Base-by-base conservation (phyloP, 371 early-diverging fungal genomes). In the Mortierella sp. region DNA sequence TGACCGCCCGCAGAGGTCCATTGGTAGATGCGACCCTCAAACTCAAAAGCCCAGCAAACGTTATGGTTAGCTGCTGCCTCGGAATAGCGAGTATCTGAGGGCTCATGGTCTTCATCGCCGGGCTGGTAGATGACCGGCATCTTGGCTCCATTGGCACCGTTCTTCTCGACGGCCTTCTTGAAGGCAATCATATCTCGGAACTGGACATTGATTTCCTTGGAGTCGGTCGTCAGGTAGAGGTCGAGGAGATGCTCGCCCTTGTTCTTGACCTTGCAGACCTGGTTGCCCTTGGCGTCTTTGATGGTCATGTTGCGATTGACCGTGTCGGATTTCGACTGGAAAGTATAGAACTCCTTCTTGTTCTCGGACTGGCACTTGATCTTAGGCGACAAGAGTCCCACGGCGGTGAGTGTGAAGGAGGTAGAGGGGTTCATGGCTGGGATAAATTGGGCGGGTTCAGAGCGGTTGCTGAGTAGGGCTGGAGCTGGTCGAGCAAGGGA, bases 111-210 rank as follows among this genome's bases (percentile, higher is more conserved):
- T 21, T 82, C 79, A n/a, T 86, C 82, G 14, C 81, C 64, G 26
- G 80, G 73, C 26, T 80, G 80, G 59, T 43, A 53, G n/a, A 59
- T 19, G 11, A 16, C 40, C 0, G 77, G 69, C 26, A 72, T n/a
- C 44, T 51, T 77, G 50, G 57, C 71, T 26, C 69, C 64, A 13
- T 44, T 53, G 53, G 72, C 54, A 5, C 76, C 54, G n/a, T 77
- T 82, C 71, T 80, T 86, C 77, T 86, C 86, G 71, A 80, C 87
- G 3, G 87, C 87, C 54, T 82, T 86, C 76, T 86, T 86, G 74
- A 86, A 86, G 31, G 87, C 87, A 75, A 86, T 40, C 87, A 86
- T 86, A 57, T 86, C 87, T 64, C 87, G 80, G 76, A 86, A 80
- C 37, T 86, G 87, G 55, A 86, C 87, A 24, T 79, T 86, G 71